Evolutionary conservation across 345 rosid genomes (phyloP).

Genomic region (Litchi chinensis): DNA sequence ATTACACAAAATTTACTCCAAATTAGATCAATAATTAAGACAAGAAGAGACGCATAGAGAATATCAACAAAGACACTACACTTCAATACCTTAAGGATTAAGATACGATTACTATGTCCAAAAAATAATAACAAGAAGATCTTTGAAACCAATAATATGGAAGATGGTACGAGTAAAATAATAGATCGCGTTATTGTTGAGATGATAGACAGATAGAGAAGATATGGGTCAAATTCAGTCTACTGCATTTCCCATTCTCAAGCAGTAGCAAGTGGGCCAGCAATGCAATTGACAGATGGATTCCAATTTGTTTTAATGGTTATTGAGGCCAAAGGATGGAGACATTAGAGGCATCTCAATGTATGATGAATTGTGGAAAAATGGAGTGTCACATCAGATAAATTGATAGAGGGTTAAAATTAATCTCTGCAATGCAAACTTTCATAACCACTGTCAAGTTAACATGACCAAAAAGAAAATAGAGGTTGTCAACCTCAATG

Average conservation of each 20-base stretch:
- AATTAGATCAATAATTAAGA: not conserved
- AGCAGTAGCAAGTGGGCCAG: not conserved
- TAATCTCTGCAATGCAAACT: no score
- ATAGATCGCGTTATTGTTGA: not conserved
- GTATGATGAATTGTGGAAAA: no score
- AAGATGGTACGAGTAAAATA: not conserved
- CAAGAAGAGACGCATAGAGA: not conserved
- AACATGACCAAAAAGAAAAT: no score
- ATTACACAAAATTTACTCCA: not conserved
- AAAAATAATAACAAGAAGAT: constrained; percentile 2
- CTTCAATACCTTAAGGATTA: no score
- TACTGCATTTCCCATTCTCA: not conserved
- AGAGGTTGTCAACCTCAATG: no score
- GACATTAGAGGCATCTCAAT: not conserved
- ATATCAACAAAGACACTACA: no score
- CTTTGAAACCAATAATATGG: not conserved
- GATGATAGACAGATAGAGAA: not conserved
- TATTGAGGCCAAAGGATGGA: not conserved
- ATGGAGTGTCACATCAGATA: no score
- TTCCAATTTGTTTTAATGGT: not conserved
- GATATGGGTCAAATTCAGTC: not conserved
- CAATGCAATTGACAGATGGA: constrained; percentile 6
- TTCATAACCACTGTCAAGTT: no score
- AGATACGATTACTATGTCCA: not conserved
- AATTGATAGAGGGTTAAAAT: no score